phyloP scores from a whole-genome alignment of 2,329 filamentous ascomycete genomes.

The Paracoccidioides lutzii region DNA sequence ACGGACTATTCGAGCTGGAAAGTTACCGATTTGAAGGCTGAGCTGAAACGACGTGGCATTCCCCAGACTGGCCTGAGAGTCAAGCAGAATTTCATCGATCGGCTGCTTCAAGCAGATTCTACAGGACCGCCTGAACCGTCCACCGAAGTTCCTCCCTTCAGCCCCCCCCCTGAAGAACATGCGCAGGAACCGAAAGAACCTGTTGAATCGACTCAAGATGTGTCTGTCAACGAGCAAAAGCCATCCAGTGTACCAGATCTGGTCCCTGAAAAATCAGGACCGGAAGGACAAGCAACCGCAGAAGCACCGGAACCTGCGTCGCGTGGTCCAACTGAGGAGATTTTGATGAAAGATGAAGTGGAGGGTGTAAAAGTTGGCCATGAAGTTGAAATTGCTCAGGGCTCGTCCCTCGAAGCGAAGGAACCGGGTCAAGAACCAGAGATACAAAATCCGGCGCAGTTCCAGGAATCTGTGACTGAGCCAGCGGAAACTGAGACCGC shows the following conservation, averaged over 20 bases:
- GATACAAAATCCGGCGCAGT: background rate
- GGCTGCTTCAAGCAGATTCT: slow-evolving; percentile 39
- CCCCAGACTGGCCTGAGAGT: slow-evolving; percentile 57
- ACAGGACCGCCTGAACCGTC: slow-evolving; percentile 8
- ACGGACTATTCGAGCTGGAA: slow-evolving; percentile 49
- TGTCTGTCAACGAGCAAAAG: slow-evolving; percentile 1
- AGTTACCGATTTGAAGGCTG: slow-evolving; percentile 61
- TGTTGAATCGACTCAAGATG: background rate
- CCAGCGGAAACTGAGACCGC: background rate
- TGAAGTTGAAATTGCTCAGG: background rate
- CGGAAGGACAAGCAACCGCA: background rate
- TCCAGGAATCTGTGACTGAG: slow-evolving; percentile 4
- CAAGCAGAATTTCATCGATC: slow-evolving; percentile 51
- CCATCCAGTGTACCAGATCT: background rate
- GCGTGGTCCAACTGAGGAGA: background rate
- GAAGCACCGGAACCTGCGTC: background rate
- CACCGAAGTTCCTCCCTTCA: slow-evolving; percentile 6
- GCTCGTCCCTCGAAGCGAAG: background rate
- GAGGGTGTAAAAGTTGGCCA: background rate
- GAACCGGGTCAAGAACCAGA: background rate
- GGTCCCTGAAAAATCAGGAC: background rate
- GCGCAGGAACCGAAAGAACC: background rate
- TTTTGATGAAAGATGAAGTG: background rate
- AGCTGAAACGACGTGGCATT: slow-evolving; percentile 61
- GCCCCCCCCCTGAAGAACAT: background rate